These are phyloP conservation scores for Colletotrichum brevisporum DNA, from an alignment of 2,329 filamentous ascomycete species.

Conservation along the genomic window DNA sequence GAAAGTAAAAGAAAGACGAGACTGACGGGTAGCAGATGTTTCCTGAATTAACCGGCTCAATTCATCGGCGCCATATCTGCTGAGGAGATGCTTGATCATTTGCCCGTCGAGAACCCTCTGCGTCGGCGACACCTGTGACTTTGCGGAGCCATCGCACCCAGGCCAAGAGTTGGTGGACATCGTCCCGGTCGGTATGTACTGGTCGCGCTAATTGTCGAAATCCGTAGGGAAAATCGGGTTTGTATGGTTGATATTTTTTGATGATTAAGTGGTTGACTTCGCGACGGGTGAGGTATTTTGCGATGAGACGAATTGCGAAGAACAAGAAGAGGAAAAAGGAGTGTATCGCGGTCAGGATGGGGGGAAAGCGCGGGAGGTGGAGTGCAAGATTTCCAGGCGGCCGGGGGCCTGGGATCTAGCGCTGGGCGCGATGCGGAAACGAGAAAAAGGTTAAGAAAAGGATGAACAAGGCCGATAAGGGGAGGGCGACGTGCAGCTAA, in stretches of 20 bases:
- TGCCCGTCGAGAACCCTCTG: conserved; percentile 49
- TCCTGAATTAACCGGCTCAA: conserved; percentile 51
- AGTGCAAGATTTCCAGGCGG: conserved; percentile 34
- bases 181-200: conserved; percentile 17
- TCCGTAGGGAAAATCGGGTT: neutral
- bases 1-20: no score
- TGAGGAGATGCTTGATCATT: conserved; percentile 52
- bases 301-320: conserved; percentile 22
- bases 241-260: neutral
- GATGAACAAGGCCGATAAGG: conserved; percentile 13
- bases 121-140: conserved; percentile 42
- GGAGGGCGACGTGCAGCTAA: conserved; percentile 29
- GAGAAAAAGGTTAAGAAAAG: conserved; percentile 16
- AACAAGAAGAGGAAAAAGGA: conserved; percentile 31
- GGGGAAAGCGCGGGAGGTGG: conserved; percentile 29
- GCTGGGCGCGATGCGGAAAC: conserved; percentile 33
- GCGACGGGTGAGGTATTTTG: conserved; percentile 2
- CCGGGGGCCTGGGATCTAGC: conserved; percentile 40
- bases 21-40: conserved; percentile 50
- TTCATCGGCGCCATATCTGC: conserved; percentile 51
- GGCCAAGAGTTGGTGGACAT: conserved; percentile 49
- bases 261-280: neutral
- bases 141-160: conserved; percentile 49
- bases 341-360: conserved; percentile 33
- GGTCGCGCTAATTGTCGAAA: conserved; percentile 2